Evolutionary conservation across 1,139 yeast species (phyloP).

Genomic region (Kurtzmaniella quercitrusa): DNA sequence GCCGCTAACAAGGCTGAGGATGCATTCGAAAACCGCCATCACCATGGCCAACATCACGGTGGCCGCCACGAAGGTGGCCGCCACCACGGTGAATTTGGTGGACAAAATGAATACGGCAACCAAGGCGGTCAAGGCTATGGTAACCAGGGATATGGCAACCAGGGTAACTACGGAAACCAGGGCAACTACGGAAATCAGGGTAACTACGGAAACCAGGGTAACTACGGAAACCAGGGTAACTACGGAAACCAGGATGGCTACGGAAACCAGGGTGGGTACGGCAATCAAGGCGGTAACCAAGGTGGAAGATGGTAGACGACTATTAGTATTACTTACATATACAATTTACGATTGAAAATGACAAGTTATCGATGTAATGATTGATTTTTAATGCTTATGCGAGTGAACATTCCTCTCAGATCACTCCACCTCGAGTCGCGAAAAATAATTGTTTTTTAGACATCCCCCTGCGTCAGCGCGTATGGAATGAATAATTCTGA

Average conservation of each 20-base stretch:
- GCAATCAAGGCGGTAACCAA: conserved; percentile 9
- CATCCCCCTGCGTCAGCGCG: background rate
- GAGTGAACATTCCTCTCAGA: too few relatives aligned
- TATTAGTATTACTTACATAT: background rate
- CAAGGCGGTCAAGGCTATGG: conserved; percentile 11
- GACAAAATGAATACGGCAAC: conserved; percentile 14
- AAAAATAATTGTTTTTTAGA: background rate
- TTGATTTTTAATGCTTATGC: too few relatives aligned
- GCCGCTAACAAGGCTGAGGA: conserved; percentile 54
- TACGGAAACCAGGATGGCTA: conserved; percentile 7
- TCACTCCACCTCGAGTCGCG: too few relatives aligned
- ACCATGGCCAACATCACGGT: conserved; percentile 13
- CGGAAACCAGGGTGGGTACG: conserved; percentile 8
- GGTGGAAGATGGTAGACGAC: conserved; percentile 8
- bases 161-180: conserved; percentile 7
- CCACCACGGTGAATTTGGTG: conserved; percentile 11
- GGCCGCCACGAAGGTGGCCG: conserved; percentile 10
- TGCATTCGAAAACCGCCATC: conserved; percentile 20
- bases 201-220: conserved; percentile 10
- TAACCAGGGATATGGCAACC: conserved; percentile 12
- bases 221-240: too few relatives aligned
- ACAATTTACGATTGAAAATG: background rate
- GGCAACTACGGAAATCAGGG: conserved; percentile 9
- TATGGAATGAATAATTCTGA: too few relatives aligned
- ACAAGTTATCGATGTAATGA: background rate